Percentiles rank a stretch among this genome's conserved stretches.
phyloP scores from a whole-genome alignment of 768 basidiomycete species.

The Trametes maxima region DNA sequence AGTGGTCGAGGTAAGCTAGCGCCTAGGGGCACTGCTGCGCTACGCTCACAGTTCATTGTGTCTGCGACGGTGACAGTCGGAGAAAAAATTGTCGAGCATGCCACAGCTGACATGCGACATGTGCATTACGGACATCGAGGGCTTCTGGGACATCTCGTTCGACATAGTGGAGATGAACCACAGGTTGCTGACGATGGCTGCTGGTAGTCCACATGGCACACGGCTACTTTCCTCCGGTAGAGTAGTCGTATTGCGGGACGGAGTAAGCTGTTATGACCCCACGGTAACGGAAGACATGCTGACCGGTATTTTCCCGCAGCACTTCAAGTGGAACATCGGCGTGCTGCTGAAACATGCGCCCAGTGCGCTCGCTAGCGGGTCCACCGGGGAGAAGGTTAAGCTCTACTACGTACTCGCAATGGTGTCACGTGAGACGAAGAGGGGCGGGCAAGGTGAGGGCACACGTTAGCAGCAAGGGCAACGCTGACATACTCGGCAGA shows the following conservation, averaged over 20 bases:
- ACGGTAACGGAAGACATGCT: neutral
- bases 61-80: slow-evolving; percentile 50
- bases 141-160: slow-evolving; percentile 71
- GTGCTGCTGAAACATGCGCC: slow-evolving; percentile 69
- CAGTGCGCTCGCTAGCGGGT: slow-evolving; percentile 40
- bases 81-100: slow-evolving; percentile 63
- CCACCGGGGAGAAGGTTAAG: slow-evolving; percentile 49
- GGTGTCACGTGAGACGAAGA: slow-evolving; percentile 65
- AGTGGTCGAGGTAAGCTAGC: slow-evolving; percentile 68
- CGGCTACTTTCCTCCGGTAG: slow-evolving; percentile 75
- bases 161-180: slow-evolving; percentile 66
- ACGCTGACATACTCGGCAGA: slow-evolving; percentile 44
- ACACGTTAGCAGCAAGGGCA: too few species aligned
- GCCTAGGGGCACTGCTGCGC: neutral
- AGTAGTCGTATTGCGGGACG: slow-evolving; percentile 80
- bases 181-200: slow-evolving; percentile 60
- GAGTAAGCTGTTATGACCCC: slow-evolving; percentile 51
- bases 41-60: slow-evolving; percentile 10
- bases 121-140: slow-evolving; percentile 73
- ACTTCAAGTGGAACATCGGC: slow-evolving; percentile 70
- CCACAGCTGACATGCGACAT: slow-evolving; percentile 67
- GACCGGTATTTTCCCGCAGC: slow-evolving; percentile 47
- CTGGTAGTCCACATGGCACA: slow-evolving; percentile 59
- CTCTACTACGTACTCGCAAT: slow-evolving; percentile 73
- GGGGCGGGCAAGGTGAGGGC: slow-evolving; percentile 49